phyloP scores from a whole-genome alignment of 2,329 filamentous ascomycete species.

The Clonostachys chloroleuca region DNA sequence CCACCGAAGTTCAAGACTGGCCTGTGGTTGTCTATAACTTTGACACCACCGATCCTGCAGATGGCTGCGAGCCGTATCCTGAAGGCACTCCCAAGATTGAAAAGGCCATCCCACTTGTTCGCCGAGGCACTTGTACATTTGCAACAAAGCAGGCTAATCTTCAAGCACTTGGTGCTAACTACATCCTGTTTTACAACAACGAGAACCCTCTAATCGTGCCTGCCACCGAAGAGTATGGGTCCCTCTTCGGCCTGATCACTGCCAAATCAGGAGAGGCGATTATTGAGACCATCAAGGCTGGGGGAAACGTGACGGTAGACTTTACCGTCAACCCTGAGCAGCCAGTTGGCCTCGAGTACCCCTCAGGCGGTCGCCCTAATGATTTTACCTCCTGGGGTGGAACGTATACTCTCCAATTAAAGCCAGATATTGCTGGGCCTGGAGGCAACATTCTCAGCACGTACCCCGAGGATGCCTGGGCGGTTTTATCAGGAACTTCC shows the following conservation, averaged over 20 bases:
- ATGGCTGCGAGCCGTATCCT: constrained; percentile 18
- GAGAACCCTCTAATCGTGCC: not conserved
- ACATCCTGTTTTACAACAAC: constrained; percentile 6
- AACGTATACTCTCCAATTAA: constrained; percentile 33
- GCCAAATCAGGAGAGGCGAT: constrained; percentile 15
- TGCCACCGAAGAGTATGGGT: not conserved
- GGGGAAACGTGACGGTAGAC: constrained; percentile 18
- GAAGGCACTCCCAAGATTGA: constrained; percentile 10
- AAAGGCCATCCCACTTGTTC: constrained; percentile 16
- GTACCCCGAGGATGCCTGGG: constrained; percentile 20
- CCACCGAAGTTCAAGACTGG: constrained; percentile 25
- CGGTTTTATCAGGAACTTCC: constrained; percentile 33
- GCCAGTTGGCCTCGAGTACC: constrained; percentile 11
- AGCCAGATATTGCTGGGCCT: constrained; percentile 35
- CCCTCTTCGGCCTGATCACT: constrained; percentile 16
- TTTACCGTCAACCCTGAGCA: constrained; percentile 17
- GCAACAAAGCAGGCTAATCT: constrained; percentile 15
- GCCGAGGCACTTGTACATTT: constrained; percentile 20
- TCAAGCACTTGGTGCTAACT: constrained; percentile 14
- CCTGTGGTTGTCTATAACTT: constrained; percentile 15
- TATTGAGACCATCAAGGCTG: constrained; percentile 13
- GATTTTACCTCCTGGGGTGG: constrained; percentile 37
- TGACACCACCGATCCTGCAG: constrained; percentile 13
- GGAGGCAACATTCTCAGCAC: constrained; percentile 35
- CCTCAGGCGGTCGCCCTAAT: constrained; percentile 25